Conservation (phyloP, 1,284 basidiomycete genomes). For the Ceratobasidium sp. region DNA sequence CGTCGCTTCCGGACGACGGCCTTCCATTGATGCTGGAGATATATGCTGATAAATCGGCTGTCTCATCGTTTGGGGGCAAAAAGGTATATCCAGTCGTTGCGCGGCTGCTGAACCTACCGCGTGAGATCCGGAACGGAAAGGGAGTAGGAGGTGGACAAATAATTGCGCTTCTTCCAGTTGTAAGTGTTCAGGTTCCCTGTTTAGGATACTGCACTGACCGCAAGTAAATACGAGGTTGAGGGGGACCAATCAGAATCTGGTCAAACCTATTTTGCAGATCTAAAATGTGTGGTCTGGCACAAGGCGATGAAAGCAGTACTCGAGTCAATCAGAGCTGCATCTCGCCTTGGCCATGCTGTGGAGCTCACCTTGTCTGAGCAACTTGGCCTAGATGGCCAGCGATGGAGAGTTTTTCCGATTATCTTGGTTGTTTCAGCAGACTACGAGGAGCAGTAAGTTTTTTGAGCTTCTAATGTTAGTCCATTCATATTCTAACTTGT, state of each 20-base stretch:
- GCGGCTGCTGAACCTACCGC: background rate
- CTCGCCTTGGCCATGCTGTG: background rate
- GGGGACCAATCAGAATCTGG: background rate
- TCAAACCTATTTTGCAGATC: background rate
- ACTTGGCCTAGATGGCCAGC: background rate
- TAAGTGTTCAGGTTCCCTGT: too few species aligned
- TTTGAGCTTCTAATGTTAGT: background rate
- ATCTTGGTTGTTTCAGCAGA: background rate
- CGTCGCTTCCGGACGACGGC: background rate
- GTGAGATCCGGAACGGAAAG: background rate
- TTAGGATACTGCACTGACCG: too few species aligned
- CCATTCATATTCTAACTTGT: background rate
- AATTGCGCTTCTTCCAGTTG: background rate
- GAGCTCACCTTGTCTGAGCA: background rate
- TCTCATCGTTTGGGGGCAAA: background rate
- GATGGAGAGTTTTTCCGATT: background rate
- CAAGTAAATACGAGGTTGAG: too few species aligned
- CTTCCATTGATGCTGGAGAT: background rate
- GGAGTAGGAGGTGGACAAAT: background rate
- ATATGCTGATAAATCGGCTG: background rate
- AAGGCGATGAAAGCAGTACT: background rate
- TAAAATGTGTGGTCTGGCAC: background rate
- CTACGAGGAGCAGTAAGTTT: conserved; percentile 6
- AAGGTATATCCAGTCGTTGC: background rate
- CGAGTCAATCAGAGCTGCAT: background rate